Evolutionary conservation across 2,329 filamentous ascomycete species (phyloP).

Genomic region (Monosporascus sp.): DNA sequence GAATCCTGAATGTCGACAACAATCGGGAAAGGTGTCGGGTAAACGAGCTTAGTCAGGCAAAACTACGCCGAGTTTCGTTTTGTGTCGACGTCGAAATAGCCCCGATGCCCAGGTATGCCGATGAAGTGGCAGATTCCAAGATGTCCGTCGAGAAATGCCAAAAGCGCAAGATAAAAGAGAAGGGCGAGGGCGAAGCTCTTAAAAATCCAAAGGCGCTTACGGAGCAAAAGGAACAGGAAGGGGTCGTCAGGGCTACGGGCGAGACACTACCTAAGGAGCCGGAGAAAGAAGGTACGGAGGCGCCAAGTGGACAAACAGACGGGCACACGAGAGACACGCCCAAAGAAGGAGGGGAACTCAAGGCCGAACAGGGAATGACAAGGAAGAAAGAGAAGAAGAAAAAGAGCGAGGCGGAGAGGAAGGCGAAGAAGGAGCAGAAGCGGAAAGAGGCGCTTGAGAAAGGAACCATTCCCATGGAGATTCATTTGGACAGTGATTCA

Average conservation of each 20-base stretch:
- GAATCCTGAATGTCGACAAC: conserved; percentile 77
- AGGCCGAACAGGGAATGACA: conserved; percentile 39
- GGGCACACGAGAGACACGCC: conserved; percentile 17
- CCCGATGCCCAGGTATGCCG: conserved; percentile 71
- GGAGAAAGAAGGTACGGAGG: conserved; percentile 28
- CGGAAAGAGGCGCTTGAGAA: conserved; percentile 81
- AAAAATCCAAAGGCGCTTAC: conserved; percentile 60
- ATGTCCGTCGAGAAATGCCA: conserved; percentile 47
- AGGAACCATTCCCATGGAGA: conserved; percentile 77
- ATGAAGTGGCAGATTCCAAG: conserved; percentile 50
- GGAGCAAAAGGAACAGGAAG: conserved; percentile 49
- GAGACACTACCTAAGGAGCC: conserved; percentile 35
- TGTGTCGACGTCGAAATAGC: conserved; percentile 97
- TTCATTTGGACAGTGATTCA: conserved; percentile 65
- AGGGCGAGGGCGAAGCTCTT: conserved; percentile 67
- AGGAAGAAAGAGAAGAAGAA: conserved; percentile 96
- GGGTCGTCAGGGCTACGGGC: conserved; percentile 35
- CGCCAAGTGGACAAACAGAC: conserved; percentile 21
- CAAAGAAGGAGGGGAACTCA: conserved; percentile 25
- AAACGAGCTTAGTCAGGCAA: conserved; percentile 71
- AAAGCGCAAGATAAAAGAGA: conserved; percentile 61
- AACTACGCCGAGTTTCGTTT: conserved; percentile 84
- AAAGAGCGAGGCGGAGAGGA: conserved; percentile 85
- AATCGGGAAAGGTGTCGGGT: conserved; percentile 75
- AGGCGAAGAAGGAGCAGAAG: conserved; percentile 86